phyloP scores from a whole-genome alignment of 148 eudicot genomes.

The Arbutus unedo region DNA sequence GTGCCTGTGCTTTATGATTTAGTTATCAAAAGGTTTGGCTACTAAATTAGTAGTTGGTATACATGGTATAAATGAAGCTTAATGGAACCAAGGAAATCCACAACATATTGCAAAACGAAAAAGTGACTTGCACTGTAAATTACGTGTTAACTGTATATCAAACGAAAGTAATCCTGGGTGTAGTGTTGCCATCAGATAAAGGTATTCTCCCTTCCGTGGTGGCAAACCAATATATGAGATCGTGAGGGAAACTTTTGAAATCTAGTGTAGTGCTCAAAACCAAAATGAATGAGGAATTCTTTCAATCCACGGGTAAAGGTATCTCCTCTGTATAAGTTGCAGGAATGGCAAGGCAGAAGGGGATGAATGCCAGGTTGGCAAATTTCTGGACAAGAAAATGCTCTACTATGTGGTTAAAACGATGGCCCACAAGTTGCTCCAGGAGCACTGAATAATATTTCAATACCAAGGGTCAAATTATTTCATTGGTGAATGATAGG shows the following conservation, averaged over 20 bases:
- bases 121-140: not conserved
- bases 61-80: not conserved
- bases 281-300: not conserved
- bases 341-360: not conserved
- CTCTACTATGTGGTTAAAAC: not conserved
- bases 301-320: not conserved
- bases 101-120: not conserved
- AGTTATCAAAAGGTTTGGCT: not conserved
- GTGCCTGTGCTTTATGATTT: conserved; percentile 48
- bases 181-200: not conserved
- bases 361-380: not conserved
- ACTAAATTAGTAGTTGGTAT: not conserved
- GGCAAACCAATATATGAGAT: not conserved
- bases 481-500: not conserved
- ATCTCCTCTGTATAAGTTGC: not conserved
- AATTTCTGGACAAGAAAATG: not conserved
- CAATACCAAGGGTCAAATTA: not conserved
- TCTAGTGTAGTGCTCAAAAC: not conserved
- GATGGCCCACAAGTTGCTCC: not conserved
- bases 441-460: too few relatives aligned
- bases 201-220: not conserved
- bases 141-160: not conserved
- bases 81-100: not conserved
- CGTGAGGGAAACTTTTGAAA: not conserved
- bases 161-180: not conserved